Conservation (phyloP, 2,329 filamentous ascomycete species). For the Talaromyces sp. region DNA sequence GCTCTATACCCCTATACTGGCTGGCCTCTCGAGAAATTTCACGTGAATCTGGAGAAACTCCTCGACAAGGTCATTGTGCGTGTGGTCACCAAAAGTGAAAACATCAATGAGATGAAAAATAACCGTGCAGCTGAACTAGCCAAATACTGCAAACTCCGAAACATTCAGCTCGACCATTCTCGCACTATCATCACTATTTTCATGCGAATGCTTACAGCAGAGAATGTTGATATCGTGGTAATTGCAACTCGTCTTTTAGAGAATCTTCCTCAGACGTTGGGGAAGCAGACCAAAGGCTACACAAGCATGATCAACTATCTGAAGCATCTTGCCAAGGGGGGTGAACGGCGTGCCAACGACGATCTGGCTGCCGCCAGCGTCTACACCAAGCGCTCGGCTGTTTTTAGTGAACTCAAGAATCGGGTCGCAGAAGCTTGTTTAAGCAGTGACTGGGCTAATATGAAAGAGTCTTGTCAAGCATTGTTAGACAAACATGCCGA, state of each 20-base stretch:
- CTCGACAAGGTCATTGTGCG: conserved; percentile 7
- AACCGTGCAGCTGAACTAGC: conserved; percentile 6
- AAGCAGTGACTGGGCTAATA: conserved; percentile 1
- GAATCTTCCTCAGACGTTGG: conserved; percentile 2
- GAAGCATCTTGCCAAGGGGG: conserved; percentile 6
- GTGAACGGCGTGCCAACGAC: conserved; percentile 1
- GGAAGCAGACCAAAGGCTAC: conserved; percentile 6
- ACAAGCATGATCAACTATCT: conserved; percentile 5
- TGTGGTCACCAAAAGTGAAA: conserved; percentile 6
- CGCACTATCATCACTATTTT: conserved; percentile 9
- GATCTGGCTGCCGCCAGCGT: conserved; percentile 1
- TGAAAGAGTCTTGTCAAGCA: conserved; percentile 5
- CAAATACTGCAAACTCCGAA: conserved; percentile 7
- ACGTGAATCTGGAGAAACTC: conserved; percentile 4
- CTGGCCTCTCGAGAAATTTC: conserved; percentile 1
- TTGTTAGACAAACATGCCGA: conserved; percentile 2
- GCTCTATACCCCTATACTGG: conserved; percentile 3
- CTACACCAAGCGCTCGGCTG: conserved; percentile 8
- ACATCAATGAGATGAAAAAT: conserved; percentile 1
- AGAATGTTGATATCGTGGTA: neutral
- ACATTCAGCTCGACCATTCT: conserved; percentile 7
- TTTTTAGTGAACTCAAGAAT: conserved; percentile 7
- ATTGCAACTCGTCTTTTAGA: conserved; percentile 4
- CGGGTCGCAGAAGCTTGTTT: conserved; percentile 1
- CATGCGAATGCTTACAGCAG: neutral